A percentile compares a stretch with the other conserved stretches of the same genome.
These are phyloP conservation scores for Heritiera littoralis DNA, from an alignment of 345 rosid species.

Conservation along the genomic window DNA sequence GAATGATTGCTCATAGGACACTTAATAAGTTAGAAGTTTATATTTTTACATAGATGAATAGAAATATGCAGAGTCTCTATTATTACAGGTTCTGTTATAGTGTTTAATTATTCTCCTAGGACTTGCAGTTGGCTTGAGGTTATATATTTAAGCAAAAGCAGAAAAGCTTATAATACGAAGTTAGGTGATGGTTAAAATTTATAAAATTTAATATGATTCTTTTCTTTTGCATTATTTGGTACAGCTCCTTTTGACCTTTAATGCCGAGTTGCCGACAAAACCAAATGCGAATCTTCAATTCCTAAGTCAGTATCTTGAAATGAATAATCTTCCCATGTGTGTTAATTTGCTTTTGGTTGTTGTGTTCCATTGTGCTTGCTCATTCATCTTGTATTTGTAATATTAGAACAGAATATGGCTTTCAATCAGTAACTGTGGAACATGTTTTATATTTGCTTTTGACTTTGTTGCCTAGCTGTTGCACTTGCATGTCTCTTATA, in stretches of 20 bases:
- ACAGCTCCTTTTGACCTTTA: neutral
- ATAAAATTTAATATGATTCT: neutral
- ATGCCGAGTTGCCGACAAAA: conserved; percentile 1
- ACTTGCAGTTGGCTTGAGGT: neutral
- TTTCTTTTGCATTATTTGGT: neutral
- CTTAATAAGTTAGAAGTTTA: neutral
- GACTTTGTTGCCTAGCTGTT: conserved; percentile 42
- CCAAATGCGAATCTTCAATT: neutral
- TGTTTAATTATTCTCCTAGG: neutral
- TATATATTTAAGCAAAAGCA: neutral
- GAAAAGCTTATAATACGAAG: neutral
- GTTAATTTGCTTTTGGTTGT: neutral
- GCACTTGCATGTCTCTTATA: conserved; percentile 22
- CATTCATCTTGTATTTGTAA: conserved; percentile 2
- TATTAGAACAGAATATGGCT: neutral
- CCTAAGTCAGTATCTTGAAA: neutral
- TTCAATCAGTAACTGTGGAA: neutral
- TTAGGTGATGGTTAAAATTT: neutral
- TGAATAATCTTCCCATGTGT: neutral
- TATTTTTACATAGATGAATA: neutral
- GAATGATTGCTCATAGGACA: neutral
- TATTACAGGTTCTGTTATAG: neutral
- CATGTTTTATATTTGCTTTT: neutral
- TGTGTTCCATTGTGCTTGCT: conserved; percentile 1
- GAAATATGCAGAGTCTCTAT: neutral